Base-by-base conservation (phyloP, 192 early-diverging fungal species). In the Coemansia sp. region DNA sequence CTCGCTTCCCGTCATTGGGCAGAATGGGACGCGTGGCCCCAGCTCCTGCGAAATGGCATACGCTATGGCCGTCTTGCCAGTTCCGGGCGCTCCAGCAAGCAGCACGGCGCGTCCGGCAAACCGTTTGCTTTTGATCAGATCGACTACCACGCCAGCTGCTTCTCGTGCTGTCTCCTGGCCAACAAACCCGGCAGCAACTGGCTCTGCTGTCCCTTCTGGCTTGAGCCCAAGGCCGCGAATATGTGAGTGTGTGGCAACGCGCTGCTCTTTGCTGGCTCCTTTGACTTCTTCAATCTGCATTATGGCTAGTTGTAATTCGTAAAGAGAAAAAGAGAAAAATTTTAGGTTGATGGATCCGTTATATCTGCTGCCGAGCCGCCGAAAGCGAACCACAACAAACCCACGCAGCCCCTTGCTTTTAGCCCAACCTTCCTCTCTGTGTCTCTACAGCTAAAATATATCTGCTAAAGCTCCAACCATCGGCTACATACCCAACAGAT, bases 1-100 rank as follows among this genome's bases (percentile, higher is more conserved):
- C 70, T 99, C 94, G 74, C 89, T 91, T 38, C 97, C 97, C 9
- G 97, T 94, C 91, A 97, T 97, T 37, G 94, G 97, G 58, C 94
- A 94, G 73, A 99, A 99, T 18, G 97, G 97, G n/a, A 99, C 97
- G 58, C 96, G 94, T 38, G 91, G 84, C 3, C 97, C 97, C 40
- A 99, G 85, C 61, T 99, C 97, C 69, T 97, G 94, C 28, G 94
- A 87, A 55, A 97, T 86, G 0, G 97, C 94, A 41, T 97, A 85
- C 0, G 97, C 97, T 50, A 99, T 85, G 3, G 97, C 97, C 0
- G 94, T 99, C 80, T 99, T 99, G 53, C 97, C 97, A 11, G 94
- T 96, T 48, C 94, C 94, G 18, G 97, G 93, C 9, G 93, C 93
- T 26, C 97, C 97, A 28, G 97, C 92, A 40, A 99, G 85, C 20